phyloP scores from a whole-genome alignment of 805 yeast species.

The Zygosaccharomyces bisporus region DNA sequence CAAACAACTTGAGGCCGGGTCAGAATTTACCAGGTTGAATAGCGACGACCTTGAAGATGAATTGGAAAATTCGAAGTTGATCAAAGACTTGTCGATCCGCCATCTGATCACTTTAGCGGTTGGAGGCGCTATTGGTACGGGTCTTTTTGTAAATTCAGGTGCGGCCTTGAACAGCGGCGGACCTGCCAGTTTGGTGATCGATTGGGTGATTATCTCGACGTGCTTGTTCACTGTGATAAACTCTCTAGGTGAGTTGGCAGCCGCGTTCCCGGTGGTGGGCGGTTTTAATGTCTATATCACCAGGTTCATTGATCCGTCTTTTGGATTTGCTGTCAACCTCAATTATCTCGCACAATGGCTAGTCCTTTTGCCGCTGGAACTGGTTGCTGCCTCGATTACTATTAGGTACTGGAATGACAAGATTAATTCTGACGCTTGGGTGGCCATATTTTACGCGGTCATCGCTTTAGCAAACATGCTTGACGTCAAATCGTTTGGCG shows the following conservation, averaged over 20 bases:
- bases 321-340: conserved; percentile 52
- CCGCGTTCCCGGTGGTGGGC: conserved; percentile 51
- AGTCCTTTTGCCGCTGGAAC: conserved; percentile 54
- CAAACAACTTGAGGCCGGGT: neutral
- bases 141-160: conserved; percentile 65
- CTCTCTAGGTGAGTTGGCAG: conserved; percentile 51
- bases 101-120: conserved; percentile 66
- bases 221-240: conserved; percentile 58
- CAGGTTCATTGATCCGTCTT: conserved; percentile 52
- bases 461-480: conserved; percentile 48
- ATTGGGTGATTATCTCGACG: conserved; percentile 51
- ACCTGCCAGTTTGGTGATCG: conserved; percentile 59
- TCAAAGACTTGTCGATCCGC: conserved; percentile 28
- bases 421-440: conserved; percentile 59
- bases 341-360: conserved; percentile 56
- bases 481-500: conserved; percentile 55
- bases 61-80: conserved; percentile 18
- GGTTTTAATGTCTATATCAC: conserved; percentile 49
- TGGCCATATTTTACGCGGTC: conserved; percentile 48
- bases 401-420: conserved; percentile 49
- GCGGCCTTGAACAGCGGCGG: conserved; percentile 49
- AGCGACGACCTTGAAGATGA: conserved; percentile 10
- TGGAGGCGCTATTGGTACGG: conserved; percentile 67
- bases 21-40: neutral
- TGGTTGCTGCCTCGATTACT: conserved; percentile 58